These are phyloP conservation scores for Coemansia guatemalensis DNA, from an alignment of 192 early-diverging fungal genomes.

Conservation along the genomic window DNA sequence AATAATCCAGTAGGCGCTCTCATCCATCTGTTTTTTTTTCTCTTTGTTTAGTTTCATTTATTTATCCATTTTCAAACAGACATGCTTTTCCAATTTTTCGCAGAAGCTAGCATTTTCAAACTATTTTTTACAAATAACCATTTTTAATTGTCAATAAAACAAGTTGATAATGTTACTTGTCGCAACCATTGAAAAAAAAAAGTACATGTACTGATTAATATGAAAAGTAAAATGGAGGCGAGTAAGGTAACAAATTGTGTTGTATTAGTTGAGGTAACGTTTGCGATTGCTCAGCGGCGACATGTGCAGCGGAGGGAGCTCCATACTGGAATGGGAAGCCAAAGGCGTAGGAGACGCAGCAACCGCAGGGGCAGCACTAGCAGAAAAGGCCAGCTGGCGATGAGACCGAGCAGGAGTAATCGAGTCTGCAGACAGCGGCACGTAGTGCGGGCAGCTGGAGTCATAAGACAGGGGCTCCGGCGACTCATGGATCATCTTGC, in stretches of 20 bases:
- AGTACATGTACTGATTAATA: neutral
- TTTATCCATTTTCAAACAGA: too few relatives aligned
- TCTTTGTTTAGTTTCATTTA: too few relatives aligned
- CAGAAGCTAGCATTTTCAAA: neutral
- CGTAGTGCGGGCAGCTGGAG: neutral
- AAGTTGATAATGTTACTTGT: too few relatives aligned
- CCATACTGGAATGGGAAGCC: neutral
- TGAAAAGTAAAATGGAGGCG: neutral
- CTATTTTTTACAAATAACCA: too few relatives aligned
- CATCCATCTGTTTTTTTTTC: too few relatives aligned
- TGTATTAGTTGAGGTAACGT: slow-evolving; percentile 8
- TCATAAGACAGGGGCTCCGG: neutral
- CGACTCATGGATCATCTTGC: slow-evolving; percentile 38
- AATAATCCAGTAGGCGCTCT: too few relatives aligned
- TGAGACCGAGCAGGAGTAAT: neutral
- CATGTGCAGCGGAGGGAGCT: too few relatives aligned
- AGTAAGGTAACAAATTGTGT: too few relatives aligned
- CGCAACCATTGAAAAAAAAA: too few relatives aligned
- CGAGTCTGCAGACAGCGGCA: neutral
- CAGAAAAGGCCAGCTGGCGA: neutral
- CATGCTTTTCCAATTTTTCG: neutral
- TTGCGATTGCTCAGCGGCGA: slow-evolving; percentile 6
- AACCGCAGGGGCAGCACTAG: slow-evolving; percentile 1
- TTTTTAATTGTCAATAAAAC: too few relatives aligned
- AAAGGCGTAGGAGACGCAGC: slow-evolving; percentile 4